Evolutionary conservation across 2,329 filamentous ascomycete species (phyloP).

Genomic region (Colletotrichum theobromicola): DNA sequence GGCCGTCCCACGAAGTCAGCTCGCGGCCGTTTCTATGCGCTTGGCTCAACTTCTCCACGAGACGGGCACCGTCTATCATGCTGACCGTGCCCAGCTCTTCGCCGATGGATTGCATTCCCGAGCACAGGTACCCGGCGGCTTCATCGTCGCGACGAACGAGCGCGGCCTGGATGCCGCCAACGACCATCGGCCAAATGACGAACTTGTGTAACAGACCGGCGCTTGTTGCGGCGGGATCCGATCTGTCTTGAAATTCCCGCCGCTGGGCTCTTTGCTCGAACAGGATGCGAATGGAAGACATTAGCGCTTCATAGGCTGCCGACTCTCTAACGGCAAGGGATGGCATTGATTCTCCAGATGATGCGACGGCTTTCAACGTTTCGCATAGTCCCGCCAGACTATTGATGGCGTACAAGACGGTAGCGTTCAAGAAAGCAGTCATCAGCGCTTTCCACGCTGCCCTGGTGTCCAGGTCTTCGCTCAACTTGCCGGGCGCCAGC

Average conservation of each 20-base stretch:
- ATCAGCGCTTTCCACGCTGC: not conserved
- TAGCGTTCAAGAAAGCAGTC: not conserved
- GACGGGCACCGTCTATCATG: conserved; percentile 11
- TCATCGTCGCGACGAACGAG: not conserved
- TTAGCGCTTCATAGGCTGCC: not conserved
- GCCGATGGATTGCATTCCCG: not conserved
- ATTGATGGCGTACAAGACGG: not conserved
- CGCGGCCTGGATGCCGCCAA: not conserved
- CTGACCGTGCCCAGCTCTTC: conserved; percentile 1
- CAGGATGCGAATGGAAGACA: not conserved
- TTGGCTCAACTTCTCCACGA: not conserved
- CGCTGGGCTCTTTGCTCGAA: not conserved
- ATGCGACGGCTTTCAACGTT: not conserved
- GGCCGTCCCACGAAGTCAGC: not conserved
- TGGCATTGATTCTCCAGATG: accelerated
- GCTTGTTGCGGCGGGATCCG: not conserved
- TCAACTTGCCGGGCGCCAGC: not conserved
- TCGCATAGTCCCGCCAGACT: not conserved
- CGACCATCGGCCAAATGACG: conserved; percentile 5
- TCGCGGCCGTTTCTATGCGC: not conserved
- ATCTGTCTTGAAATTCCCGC: not conserved
- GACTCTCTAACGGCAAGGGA: not conserved
- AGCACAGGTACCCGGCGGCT: not conserved
- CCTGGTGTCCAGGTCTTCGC: not conserved
- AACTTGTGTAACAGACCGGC: not conserved